Percentiles rank a stretch among this genome's conserved stretches.
Conservation (phyloP, 768 basidiomycete genomes). For the Phanerochaete carnosa region DNA sequence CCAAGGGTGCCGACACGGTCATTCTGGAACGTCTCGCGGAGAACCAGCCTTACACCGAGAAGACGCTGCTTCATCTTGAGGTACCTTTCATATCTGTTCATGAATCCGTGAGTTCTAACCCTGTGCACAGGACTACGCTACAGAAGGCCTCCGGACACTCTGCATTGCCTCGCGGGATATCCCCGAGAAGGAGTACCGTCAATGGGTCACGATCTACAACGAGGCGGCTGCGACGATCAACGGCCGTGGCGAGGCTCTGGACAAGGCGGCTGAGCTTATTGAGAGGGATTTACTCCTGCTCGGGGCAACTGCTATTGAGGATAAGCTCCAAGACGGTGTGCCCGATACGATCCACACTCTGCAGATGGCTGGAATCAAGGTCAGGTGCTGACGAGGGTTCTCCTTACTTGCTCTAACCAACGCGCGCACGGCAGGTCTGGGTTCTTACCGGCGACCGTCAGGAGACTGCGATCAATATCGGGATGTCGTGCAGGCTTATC, state of each 20-base stretch:
- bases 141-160: slow-evolving; percentile 94
- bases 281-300: slow-evolving; percentile 91
- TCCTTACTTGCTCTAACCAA: neutral
- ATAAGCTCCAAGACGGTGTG: slow-evolving; percentile 97
- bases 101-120: slow-evolving; percentile 1
- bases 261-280: slow-evolving; percentile 91
- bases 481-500: slow-evolving; percentile 94
- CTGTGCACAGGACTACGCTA: slow-evolving; percentile 78
- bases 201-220: slow-evolving; percentile 87
- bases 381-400: slow-evolving; percentile 17
- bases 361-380: slow-evolving; percentile 98
- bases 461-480: slow-evolving; percentile 99
- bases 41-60: slow-evolving; percentile 80
- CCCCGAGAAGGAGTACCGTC: slow-evolving; percentile 82
- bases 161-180: slow-evolving; percentile 95
- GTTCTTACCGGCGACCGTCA: slow-evolving; percentile 97
- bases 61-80: slow-evolving; percentile 88
- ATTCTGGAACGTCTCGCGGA: slow-evolving; percentile 90
- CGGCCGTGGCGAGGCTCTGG: slow-evolving; percentile 92
- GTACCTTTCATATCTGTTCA: slow-evolving; percentile 35
- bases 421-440: slow-evolving; percentile 64
- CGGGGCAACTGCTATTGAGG: slow-evolving; percentile 97
- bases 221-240: slow-evolving; percentile 94
- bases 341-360: slow-evolving; percentile 97
- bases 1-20: slow-evolving; percentile 97